Base-by-base conservation (phyloP, 2,329 filamentous ascomycete genomes). In the Talaromyces piceae region DNA sequence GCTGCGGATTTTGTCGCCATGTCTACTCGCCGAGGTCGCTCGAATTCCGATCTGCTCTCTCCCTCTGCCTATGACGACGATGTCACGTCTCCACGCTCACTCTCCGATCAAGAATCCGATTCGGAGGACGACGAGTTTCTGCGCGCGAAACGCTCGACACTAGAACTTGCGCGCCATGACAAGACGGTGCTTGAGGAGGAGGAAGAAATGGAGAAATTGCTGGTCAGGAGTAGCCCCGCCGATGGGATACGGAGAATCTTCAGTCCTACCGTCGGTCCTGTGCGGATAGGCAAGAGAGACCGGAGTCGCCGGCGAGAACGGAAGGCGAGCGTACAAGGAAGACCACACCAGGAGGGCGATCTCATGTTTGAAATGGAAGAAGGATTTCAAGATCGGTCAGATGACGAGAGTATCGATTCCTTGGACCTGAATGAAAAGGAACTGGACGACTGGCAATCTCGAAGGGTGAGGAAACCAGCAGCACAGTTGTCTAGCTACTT, bases 331-430 rank as follows among this genome's bases (percentile, higher is more conserved):
- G 18, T 45, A 4, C 51, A 49, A 22, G 70, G 76, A 77, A 55
- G 73, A 69, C 57, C 66, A 79, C 63, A 68, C 76, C 86, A 88
- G 63, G 82, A 88, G 58, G 84, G 85, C 31, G 81, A 84, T 66
- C 73, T 94, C 61, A 88, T 95, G 84, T 91, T 88, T 66, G 87
- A 93, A 70, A 88, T 91, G 86, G 91, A 96, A 68, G 86, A 90
- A 64, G 88, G 89, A 1, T 63, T 70, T 27, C 64, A 62, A 54
- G 82, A 85, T 45, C 87, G 73, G 72, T 84, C 60, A 72, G 81
- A 57, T 73, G 83, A 57, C 72, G 79, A 66, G 76, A 83, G 73
- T 73, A 79, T 61, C 71, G 83, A 66, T 61, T 81, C 64, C 72
- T 83, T 68, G 66, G 82, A 62, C 3, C 66, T 85, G 46, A 70